Conservation (phyloP, 192 early-diverging fungal genomes). For the Coemansia umbellata region DNA sequence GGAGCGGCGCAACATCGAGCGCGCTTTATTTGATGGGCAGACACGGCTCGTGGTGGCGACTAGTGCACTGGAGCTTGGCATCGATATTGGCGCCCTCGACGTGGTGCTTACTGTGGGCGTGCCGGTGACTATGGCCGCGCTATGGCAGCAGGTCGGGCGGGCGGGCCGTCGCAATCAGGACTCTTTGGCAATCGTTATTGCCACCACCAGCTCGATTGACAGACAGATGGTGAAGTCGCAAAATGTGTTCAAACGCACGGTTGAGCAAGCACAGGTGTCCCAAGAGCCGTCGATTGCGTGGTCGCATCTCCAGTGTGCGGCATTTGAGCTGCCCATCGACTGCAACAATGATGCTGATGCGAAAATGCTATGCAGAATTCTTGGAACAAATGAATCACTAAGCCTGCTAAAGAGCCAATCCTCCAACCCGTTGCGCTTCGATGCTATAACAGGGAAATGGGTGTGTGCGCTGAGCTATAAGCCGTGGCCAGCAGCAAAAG, state of each 20-base stretch:
- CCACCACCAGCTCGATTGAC: constrained; percentile 55
- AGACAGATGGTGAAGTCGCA: constrained; percentile 30
- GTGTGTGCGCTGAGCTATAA: constrained; percentile 14
- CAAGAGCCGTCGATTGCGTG: constrained; percentile 29
- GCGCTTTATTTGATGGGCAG: constrained; percentile 60
- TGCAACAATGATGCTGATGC: neutral
- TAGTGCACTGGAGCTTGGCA: constrained; percentile 77
- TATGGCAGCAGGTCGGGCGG: constrained; percentile 73
- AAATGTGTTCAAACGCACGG: constrained; percentile 51
- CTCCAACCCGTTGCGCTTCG: constrained; percentile 19
- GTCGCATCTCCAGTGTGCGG: constrained; percentile 71
- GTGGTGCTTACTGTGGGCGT: constrained; percentile 73
- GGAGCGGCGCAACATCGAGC: constrained; percentile 69
- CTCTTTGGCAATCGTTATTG: constrained; percentile 61
- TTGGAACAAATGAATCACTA: too few relatives aligned
- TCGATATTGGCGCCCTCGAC: constrained; percentile 73
- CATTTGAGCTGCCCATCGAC: constrained; percentile 53
- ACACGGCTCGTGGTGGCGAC: constrained; percentile 66
- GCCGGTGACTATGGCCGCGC: constrained; percentile 34
- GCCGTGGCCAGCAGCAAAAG: constrained; percentile 35
- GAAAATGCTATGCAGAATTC: neutral
- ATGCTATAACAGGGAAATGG: constrained; percentile 6
- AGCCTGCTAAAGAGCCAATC: too few relatives aligned
- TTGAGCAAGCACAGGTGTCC: constrained; percentile 37
- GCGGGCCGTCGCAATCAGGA: constrained; percentile 63